Percentiles rank a stretch among this genome's conserved stretches.
phyloP scores from a whole-genome alignment of 2,329 filamentous ascomycete species.

The Neonectria magnoliae region DNA sequence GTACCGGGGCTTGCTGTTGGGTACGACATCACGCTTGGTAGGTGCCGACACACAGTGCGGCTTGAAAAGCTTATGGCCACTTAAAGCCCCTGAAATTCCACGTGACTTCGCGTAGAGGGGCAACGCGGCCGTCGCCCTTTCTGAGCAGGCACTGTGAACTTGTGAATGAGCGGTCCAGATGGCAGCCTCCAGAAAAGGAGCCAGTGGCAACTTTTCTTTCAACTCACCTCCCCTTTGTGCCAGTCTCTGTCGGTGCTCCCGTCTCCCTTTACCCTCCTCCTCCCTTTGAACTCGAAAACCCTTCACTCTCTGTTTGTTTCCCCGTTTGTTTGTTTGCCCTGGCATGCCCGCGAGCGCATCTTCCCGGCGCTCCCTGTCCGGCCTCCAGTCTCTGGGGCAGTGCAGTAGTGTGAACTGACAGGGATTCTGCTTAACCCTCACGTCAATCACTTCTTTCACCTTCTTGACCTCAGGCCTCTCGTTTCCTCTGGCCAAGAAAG shows the following conservation, averaged over 20 bases:
- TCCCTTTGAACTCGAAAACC: not conserved
- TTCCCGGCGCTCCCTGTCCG: conserved; percentile 23
- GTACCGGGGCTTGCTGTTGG: conserved; percentile 4
- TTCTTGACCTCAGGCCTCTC: conserved; percentile 3
- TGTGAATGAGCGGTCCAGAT: conserved; percentile 43
- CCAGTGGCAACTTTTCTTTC: conserved; percentile 41
- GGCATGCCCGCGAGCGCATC: conserved; percentile 19
- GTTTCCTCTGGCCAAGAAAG: not conserved
- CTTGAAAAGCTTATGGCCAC: conserved; percentile 17
- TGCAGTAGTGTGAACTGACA: conserved; percentile 33
- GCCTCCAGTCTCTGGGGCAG: conserved; percentile 16
- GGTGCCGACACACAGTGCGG: conserved; percentile 17
- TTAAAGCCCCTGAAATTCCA: conserved; percentile 29
- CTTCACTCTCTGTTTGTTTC: conserved; percentile 6
- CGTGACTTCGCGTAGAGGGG: conserved; percentile 49
- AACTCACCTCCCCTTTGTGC: conserved; percentile 17
- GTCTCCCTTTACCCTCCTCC: not conserved
- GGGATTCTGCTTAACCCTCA: conserved; percentile 21
- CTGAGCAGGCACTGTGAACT: conserved; percentile 37
- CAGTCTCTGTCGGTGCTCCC: not conserved
- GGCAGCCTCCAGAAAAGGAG: conserved; percentile 37
- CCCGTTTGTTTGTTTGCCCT: conserved; percentile 8
- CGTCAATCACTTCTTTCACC: conserved; percentile 3
- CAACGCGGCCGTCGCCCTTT: conserved; percentile 33
- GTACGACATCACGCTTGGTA: conserved; percentile 1